Evolutionary conservation across 78 protist genomes (phyloP), one percentile per base, ranked within the genome.

Genomic region (Dictyostelium intermedium): DNA sequence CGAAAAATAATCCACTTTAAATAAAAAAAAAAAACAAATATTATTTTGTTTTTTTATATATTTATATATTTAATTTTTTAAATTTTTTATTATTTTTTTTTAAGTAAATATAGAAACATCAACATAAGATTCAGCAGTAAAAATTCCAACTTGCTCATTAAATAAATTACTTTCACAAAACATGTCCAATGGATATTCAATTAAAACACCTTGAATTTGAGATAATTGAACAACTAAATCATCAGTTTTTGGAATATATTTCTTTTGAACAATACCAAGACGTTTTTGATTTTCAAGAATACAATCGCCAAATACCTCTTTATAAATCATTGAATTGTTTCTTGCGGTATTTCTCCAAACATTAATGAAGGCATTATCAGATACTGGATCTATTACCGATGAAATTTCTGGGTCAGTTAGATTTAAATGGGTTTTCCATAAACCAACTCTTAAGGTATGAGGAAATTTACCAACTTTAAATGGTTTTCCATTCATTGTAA

Each of bases 361-460:
- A 32, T 27, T 35, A 14, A 78, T 85, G 63, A 6, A 93, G 4
- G 91, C 61, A 18, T 43, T 25, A n/a, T 86, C 84, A 25, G 86
- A 73, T 16, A 84, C 45, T 47, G 96, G 96, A 16, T 93, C 96
- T 16, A 79, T 39, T 6, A 93, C 27, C 11, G 47, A 11, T 8
- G 78, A 0, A 5, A 77, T 47, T 18, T 93, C 92, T 2, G 37
- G 14, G 25, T 84, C 85, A 5, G 35, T 47, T 11, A 92, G 16
- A 10, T 80, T 91, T 61, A 84, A 30, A 78, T 93, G 96, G 6
- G 77, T 35, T 32, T 56, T 37, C 96, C 96, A 93, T 8, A 93
- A 45, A 13, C 60, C 45, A 69, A 93, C 35, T 11, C 96, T 4
- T 5, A 93, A 74, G 13, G 91, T 72, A 6, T 79, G 85, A 3